phyloP scores from a whole-genome alignment of 768 basidiomycete species.

The Suillus occidentalis region DNA sequence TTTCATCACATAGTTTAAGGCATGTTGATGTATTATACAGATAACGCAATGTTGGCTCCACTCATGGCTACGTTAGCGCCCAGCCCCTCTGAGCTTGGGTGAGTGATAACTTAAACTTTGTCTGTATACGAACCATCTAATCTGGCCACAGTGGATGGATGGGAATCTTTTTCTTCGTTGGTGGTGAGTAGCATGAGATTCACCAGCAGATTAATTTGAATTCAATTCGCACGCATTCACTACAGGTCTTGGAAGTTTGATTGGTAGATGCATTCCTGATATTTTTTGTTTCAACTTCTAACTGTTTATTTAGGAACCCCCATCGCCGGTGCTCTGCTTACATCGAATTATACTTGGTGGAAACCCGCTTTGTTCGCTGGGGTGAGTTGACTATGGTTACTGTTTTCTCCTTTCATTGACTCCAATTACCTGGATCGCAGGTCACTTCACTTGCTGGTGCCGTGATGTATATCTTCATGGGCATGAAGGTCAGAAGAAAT shows the following conservation, averaged over 20 bases:
- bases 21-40: not conserved
- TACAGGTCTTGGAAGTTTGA: not conserved
- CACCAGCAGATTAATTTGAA: not conserved
- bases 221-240: not conserved
- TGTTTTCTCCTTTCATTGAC: not conserved
- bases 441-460: not conserved
- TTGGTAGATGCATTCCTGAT: not conserved
- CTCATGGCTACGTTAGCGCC: too few relatives aligned
- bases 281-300: not conserved
- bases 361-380: not conserved
- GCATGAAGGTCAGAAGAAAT: not conserved
- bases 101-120: too few relatives aligned
- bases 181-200: not conserved
- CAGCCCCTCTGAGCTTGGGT: too few relatives aligned
- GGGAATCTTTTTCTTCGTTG: not conserved
- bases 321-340: not conserved
- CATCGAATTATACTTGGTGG: not conserved
- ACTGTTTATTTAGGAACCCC: not conserved
- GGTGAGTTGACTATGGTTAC: not conserved
- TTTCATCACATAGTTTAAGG: not conserved
- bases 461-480: not conserved
- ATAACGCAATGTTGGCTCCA: too few relatives aligned
- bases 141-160: not conserved
- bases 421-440: not conserved
- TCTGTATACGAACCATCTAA: not conserved